Conservation (phyloP, 768 basidiomycete genomes). For the Cubamyces lactineus region DNA sequence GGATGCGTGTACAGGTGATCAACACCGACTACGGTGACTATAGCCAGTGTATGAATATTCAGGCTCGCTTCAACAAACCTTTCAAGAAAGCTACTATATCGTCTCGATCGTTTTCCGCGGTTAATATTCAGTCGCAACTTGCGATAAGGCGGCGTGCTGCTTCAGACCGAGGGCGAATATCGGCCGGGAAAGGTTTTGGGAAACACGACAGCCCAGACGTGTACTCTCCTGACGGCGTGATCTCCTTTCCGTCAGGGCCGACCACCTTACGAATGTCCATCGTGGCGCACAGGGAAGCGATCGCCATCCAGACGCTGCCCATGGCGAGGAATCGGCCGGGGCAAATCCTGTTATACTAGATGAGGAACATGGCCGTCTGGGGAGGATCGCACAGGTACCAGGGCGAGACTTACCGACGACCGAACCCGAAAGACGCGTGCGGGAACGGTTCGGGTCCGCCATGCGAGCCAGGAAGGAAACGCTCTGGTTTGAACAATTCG, state of each 20-base stretch:
- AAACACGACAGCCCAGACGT: constrained; percentile 51
- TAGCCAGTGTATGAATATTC: no score
- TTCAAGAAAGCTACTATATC: no score
- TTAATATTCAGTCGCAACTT: constrained; percentile 1
- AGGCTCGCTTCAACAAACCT: no score
- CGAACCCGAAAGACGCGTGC: constrained; percentile 20
- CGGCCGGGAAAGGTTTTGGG: constrained; percentile 17
- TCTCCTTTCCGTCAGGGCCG: constrained; percentile 46
- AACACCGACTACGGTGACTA: no score
- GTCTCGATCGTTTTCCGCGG: no score
- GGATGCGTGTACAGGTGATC: no score
- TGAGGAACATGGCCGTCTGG: not conserved
- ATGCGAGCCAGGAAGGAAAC: constrained; percentile 38
- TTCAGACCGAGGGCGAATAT: constrained; percentile 18
- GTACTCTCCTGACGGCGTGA: constrained; percentile 44
- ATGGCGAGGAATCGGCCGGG: constrained; percentile 58
- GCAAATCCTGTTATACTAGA: constrained; percentile 43
- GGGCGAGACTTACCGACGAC: constrained; percentile 7
- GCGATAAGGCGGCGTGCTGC: constrained; percentile 12
- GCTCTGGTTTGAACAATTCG: constrained; percentile 50
- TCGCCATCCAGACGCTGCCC: constrained; percentile 48
- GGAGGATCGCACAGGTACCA: no score
- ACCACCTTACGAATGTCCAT: constrained; percentile 47
- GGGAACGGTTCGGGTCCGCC: constrained; percentile 24
- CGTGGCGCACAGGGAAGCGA: constrained; percentile 47